Conservation (phyloP, 1,139 yeast species). For the Arxiozyma bovina region DNA sequence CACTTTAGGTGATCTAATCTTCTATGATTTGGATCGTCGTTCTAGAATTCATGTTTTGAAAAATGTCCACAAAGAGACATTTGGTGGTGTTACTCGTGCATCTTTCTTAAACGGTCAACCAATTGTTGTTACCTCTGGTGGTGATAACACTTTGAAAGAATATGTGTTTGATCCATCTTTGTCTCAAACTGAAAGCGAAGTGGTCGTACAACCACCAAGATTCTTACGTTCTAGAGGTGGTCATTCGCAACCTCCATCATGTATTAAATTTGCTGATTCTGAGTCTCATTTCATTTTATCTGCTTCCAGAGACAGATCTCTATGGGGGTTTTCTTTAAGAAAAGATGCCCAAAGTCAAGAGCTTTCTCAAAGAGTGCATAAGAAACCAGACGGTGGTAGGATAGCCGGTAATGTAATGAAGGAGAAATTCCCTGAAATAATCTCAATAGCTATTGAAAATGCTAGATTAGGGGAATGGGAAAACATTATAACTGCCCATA, state of each 20-base stretch:
- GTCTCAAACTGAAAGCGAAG: conserved; percentile 47
- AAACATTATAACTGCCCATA: conserved; percentile 84
- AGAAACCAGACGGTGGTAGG: conserved; percentile 46
- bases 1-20: conserved; percentile 70
- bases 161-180: conserved; percentile 88
- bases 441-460: conserved; percentile 62
- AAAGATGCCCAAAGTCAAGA: conserved; percentile 97
- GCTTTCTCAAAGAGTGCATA: conserved; percentile 68
- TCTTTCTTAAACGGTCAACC: conserved; percentile 88
- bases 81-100: conserved; percentile 75
- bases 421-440: conserved; percentile 67
- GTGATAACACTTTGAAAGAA: conserved; percentile 83
- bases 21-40: conserved; percentile 69
- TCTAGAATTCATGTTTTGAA: conserved; percentile 68
- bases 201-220: conserved; percentile 80
- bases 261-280: conserved; percentile 68
- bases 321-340: conserved; percentile 87
- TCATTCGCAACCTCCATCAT: conserved; percentile 83
- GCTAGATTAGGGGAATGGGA: conserved; percentile 92
- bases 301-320: conserved; percentile 76
- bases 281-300: conserved; percentile 79
- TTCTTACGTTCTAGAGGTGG: conserved; percentile 92
- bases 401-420: conserved; percentile 45
- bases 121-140: conserved; percentile 82
- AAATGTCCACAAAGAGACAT: conserved; percentile 60